Base-by-base conservation (phyloP, 805 yeast genomes). In the Metschnikowia amazonensis region DNA sequence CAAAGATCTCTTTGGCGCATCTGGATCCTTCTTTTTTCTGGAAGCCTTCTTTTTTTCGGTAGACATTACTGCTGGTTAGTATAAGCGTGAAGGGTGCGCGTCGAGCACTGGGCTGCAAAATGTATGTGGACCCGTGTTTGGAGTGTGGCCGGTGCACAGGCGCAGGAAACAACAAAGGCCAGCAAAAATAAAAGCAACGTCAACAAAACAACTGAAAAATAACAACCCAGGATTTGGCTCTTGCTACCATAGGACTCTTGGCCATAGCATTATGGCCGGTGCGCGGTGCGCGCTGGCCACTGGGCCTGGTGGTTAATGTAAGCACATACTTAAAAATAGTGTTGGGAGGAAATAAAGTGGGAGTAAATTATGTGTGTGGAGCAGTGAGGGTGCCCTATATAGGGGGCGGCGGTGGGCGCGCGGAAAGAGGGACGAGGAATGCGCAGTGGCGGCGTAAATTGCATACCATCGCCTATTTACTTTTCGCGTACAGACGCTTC, bases 1-100 rank as follows among this genome's bases (percentile, higher is more conserved):
- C 67, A 94, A 76, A 21, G 97, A 89, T 74, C 98, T 88, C 88
- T 94, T 94, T 70, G 99, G 99, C 56, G 99, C 99, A 71, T 92
- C 90, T 76, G 99, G 96, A 70, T 88, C 95, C 76, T 72, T 72
- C 74, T 71, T 72, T 62, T 71, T 71, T 69, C 76, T 71, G 46
- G 70, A 59, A 44, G 72, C 47, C 56, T 66, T 72, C 64, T 68
- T 71, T 58, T 64, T 72, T 59, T 72, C 76, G 49, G 72, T 55
- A 33, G 58, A 55, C 58, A 55, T 51, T 43, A 35, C 52, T 48
- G 24, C 11, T 13, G 28, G 47, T 47, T 47, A 47, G 50, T 47
- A 47, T 35, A 35, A 24, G 38, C 38, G 29, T 35, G 20, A n/a
- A n/a, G 25, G 10, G 41, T 37, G 41, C 41, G 41, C 41, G 28